These are phyloP conservation scores for Puccinia triticina DNA, from an alignment of 1,284 basidiomycete species.

Conservation along the genomic window DNA sequence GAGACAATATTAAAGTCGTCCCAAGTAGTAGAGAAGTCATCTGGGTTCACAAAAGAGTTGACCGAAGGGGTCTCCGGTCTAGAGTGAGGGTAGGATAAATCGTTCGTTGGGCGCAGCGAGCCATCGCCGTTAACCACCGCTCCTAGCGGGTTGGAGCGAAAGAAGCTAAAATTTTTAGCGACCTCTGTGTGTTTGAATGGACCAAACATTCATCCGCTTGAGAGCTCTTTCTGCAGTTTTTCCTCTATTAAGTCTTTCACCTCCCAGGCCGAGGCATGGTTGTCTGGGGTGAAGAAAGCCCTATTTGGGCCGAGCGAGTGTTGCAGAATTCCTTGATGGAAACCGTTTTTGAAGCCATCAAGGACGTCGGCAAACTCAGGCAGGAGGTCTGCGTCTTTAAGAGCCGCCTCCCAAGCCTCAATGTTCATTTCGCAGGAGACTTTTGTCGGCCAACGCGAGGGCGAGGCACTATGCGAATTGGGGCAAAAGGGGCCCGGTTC, in stretches of 20 bases:
- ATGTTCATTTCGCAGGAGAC: no score
- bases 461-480: no score
- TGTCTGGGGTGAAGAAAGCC: no score
- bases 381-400: background rate
- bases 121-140: background rate
- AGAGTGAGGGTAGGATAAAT: background rate
- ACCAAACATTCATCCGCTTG: background rate
- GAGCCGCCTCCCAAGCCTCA: background rate
- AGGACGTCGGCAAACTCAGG: background rate
- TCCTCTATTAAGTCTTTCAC: background rate
- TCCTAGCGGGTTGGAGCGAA: background rate
- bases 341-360: background rate
- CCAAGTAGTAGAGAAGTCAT: no score
- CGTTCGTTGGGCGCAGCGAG: background rate
- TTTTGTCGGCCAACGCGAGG: conserved; percentile 15
- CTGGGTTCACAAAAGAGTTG: no score
- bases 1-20: no score
- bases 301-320: background rate
- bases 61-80: no score
- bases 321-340: background rate
- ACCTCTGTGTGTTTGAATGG: background rate
- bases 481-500: no score
- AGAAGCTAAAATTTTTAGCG: background rate
- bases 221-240: background rate
- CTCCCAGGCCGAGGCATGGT: no score